Percentiles rank a stretch among this genome's conserved stretches.
These are phyloP conservation scores for Chlorella sorokiniana DNA, from an alignment of 139 green algal genomes.

Conservation along the genomic window DNA sequence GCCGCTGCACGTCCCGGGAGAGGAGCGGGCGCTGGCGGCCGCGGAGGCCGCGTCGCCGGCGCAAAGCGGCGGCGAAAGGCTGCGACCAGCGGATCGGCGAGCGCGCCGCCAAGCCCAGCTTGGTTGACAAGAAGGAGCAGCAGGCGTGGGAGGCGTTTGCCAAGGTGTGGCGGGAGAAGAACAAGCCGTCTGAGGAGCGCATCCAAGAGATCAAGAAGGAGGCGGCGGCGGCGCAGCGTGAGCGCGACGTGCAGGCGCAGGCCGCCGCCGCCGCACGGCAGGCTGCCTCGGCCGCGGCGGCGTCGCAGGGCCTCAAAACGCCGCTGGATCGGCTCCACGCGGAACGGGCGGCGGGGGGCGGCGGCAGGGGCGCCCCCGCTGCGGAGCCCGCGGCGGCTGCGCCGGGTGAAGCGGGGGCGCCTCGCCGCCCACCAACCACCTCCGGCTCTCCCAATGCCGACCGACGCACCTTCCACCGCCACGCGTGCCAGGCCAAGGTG, in stretches of 20 bases:
- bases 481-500: constrained; percentile 9
- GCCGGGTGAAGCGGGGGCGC: neutral
- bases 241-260: neutral
- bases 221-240: neutral
- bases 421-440: neutral
- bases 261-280: neutral
- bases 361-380: neutral
- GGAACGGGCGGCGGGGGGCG: neutral
- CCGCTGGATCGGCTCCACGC: neutral
- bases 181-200: constrained; percentile 22
- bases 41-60: neutral
- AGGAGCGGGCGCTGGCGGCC: neutral
- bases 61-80: constrained; percentile 6
- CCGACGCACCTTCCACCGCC: neutral
- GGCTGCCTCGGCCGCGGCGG: no score
- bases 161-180: constrained; percentile 37
- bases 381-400: neutral
- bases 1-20: no score
- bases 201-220: constrained; percentile 1
- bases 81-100: neutral
- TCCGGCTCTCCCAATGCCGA: neutral
- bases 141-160: constrained; percentile 31
- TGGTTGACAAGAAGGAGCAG: neutral
- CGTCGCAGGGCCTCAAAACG: no score
- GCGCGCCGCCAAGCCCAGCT: constrained; percentile 1